phyloP scores from a whole-genome alignment of 441 rosid species.

The Pelargonium myrrhifolium region DNA sequence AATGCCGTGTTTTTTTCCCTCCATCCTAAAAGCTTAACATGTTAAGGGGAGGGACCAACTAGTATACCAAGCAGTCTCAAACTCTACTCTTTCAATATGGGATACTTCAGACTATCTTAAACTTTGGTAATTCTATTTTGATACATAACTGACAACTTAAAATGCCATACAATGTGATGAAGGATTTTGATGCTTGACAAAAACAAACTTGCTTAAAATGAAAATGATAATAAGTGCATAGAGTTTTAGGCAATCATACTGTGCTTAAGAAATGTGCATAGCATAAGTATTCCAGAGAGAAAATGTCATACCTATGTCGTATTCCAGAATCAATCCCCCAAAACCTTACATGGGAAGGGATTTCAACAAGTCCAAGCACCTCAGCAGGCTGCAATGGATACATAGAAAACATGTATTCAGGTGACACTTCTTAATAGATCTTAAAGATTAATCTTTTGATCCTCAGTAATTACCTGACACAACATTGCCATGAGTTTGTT shows the following conservation, averaged over 20 bases:
- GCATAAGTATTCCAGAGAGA: not conserved
- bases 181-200: not conserved
- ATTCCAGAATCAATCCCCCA: constrained; percentile 99
- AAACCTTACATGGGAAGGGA: constrained; percentile 87
- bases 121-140: not conserved
- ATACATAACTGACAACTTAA: not conserved
- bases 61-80: too few relatives aligned
- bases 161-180: not conserved
- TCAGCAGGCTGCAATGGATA: constrained; percentile 77
- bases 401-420: constrained; percentile 13
- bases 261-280: not conserved
- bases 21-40: too few relatives aligned
- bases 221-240: not conserved
- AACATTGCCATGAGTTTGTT: constrained; percentile 96
- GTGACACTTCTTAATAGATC: constrained; percentile 13
- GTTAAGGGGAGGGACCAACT: too few relatives aligned
- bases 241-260: not conserved
- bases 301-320: constrained; percentile 70
- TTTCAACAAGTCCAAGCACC: constrained; percentile 88
- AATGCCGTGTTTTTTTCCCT: too few relatives aligned
- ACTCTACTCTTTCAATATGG: too few relatives aligned
- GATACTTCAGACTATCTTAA: not conserved
- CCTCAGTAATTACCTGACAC: constrained; percentile 63
- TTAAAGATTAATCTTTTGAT: not conserved
- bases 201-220: not conserved